A percentile compares a stretch with the other conserved stretches of the same genome.
Evolutionary conservation across 257 asterid genomes (phyloP).

Genomic region (Solanum chaucha): DNA sequence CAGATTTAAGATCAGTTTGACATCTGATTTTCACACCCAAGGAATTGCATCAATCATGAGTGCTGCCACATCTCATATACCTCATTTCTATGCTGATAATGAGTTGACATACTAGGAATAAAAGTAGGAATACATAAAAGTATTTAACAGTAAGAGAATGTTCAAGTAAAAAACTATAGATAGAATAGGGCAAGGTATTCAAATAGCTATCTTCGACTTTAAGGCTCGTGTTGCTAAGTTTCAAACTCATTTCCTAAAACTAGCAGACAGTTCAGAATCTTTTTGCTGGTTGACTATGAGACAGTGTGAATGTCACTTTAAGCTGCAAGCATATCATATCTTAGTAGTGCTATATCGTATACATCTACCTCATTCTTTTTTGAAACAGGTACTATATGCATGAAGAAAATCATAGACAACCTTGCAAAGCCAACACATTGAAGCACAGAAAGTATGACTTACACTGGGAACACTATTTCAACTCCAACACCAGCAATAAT

Average conservation of each 20-base stretch:
- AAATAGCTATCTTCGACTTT: neutral
- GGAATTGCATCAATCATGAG: neutral
- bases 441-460: slow-evolving; percentile 14
- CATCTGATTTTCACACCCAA: neutral
- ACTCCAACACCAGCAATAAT: slow-evolving; percentile 91
- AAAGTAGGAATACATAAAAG: no score
- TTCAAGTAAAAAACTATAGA: neutral
- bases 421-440: neutral
- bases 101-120: neutral
- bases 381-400: neutral
- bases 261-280: neutral
- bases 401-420: neutral
- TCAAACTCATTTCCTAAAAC: neutral
- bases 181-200: neutral
- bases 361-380: neutral
- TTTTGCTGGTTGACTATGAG: neutral
- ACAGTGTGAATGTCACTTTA: neutral
- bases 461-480: slow-evolving; percentile 94
- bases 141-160: neutral
- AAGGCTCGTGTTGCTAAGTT: neutral
- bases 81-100: neutral
- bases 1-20: neutral
- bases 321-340: neutral
- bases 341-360: neutral
- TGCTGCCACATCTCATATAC: neutral